phyloP scores from a whole-genome alignment of 1,139 yeast species.

The Blastobotrys aristatus region DNA sequence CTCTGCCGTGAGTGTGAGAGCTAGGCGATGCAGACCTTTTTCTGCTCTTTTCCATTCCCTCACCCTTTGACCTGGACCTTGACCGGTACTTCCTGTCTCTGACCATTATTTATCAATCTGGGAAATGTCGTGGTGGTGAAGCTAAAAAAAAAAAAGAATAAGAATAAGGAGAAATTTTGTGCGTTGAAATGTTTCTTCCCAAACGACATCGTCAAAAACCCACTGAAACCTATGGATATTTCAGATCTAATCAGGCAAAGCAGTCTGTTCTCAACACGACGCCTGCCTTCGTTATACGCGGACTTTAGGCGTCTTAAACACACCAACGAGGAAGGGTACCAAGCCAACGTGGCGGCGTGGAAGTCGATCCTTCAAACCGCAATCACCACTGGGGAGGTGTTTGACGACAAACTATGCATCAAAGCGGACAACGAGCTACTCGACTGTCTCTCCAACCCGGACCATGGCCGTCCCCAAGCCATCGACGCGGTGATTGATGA shows the following conservation, averaged over 20 bases:
- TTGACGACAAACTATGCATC: slow-evolving; percentile 23
- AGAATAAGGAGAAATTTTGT: not conserved
- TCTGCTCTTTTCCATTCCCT: no score
- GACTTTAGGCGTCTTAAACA: slow-evolving; percentile 50
- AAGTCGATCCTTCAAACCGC: slow-evolving; percentile 28
- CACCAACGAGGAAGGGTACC: slow-evolving; percentile 62
- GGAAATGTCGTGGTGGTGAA: not conserved
- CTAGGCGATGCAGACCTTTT: not conserved
- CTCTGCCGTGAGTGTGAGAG: no score
- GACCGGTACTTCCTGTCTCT: slow-evolving; percentile 2
- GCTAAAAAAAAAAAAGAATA: not conserved
- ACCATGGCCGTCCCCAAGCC: slow-evolving; percentile 34
- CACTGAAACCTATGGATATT: no score
- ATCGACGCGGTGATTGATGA: slow-evolving; percentile 33
- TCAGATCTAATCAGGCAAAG: slow-evolving; percentile 19
- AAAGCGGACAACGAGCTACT: slow-evolving; percentile 29
- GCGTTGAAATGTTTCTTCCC: not conserved
- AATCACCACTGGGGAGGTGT: slow-evolving; percentile 16
- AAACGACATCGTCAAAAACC: no score
- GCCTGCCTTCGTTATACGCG: slow-evolving; percentile 61
- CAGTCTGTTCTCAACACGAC: slow-evolving; percentile 41
- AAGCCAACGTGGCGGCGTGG: slow-evolving; percentile 71
- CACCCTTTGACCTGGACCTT: slow-evolving; percentile 9
- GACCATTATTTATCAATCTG: not conserved
- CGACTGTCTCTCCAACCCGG: slow-evolving; percentile 26